Evolutionary conservation across 1,139 yeast genomes (phyloP), one percentile per base, ranked within the genome.

Genomic region (Pichia sp.): DNA sequence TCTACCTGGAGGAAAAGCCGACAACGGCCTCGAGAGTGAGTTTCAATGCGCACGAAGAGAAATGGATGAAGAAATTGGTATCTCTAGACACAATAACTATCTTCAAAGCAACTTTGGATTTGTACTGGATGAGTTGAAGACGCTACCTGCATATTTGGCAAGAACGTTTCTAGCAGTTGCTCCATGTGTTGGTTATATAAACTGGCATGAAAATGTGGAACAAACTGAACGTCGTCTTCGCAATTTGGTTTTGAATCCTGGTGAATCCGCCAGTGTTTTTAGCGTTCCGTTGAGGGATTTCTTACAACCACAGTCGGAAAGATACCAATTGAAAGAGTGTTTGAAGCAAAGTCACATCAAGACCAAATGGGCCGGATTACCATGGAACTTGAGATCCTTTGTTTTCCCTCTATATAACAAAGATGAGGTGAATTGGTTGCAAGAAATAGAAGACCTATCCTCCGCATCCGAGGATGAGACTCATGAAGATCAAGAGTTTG

Each of bases 1-100:
- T 4, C 63, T 87, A 16, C 96, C 96, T 3, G 96, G 96, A 4
- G 96, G 96, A 4, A 78, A 77, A 52, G 83, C 91, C 6, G 95
- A 86, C 54, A 56, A 51, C 30, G 74, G 68, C 0, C 51, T 63
- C 4, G 96, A 86, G 55, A 57, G 74, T 13, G 84, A 81, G 43
- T 80, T 82, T 69, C 68, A 68, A 35, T 79, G 82, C 25, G 78
- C 94, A 1, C 64, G 94, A 42, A 64, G 96, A 33, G 96, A 87
- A 59, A 78, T 86, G 51, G 74, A 69, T 45, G 96, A 87, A 56
- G 96, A 87, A 55, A 84, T 86, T 34, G 96, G 96, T 0, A 58
- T 87, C 12, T 71, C 75, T 6, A 60, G 67, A 15, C 62, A 67
- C 49, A 71, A 78, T 47, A 64, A 59, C 0, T 58, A 56, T 12